These are phyloP conservation scores for Trichoderma guizhouense DNA, from an alignment of 2,329 filamentous ascomycete species.

Conservation along the genomic window DNA sequence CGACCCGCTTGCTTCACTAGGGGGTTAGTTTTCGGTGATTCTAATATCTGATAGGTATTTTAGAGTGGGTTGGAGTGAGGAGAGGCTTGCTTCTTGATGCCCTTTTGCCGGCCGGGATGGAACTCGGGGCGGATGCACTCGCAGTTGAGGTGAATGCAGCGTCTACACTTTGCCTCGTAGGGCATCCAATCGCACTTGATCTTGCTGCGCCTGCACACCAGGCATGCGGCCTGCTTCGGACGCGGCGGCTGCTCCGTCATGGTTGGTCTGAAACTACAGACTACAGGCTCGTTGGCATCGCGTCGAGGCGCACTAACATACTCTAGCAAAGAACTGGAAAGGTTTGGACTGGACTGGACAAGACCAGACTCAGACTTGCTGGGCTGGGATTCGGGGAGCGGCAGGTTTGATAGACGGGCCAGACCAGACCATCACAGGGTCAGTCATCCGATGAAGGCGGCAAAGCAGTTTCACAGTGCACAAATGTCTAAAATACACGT, in stretches of 20 bases:
- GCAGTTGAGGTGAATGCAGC: slow-evolving; percentile 54
- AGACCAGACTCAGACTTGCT: not conserved
- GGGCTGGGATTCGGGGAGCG: slow-evolving; percentile 1
- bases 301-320: slow-evolving; percentile 1
- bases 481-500: not conserved
- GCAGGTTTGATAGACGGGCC: slow-evolving; percentile 8
- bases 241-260: slow-evolving; percentile 29
- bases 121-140: slow-evolving; percentile 71
- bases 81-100: slow-evolving; percentile 65
- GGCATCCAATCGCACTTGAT: slow-evolving; percentile 61
- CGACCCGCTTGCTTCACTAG: slow-evolving; percentile 62
- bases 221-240: slow-evolving; percentile 51
- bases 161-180: slow-evolving; percentile 53
- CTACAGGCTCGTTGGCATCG: not conserved
- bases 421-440: not conserved
- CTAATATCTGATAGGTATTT: not conserved
- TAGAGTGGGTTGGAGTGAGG: not conserved
- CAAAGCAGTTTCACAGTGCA: slow-evolving; percentile 3
- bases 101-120: slow-evolving; percentile 69
- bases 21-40: not conserved
- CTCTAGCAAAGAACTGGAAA: slow-evolving; percentile 1
- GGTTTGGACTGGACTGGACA: not conserved
- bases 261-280: slow-evolving; percentile 9
- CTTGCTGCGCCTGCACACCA: slow-evolving; percentile 64
- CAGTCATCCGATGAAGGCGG: not conserved